Base-by-base conservation (phyloP, 2,329 filamentous ascomycete genomes). In the Blastomyces parvus region DNA sequence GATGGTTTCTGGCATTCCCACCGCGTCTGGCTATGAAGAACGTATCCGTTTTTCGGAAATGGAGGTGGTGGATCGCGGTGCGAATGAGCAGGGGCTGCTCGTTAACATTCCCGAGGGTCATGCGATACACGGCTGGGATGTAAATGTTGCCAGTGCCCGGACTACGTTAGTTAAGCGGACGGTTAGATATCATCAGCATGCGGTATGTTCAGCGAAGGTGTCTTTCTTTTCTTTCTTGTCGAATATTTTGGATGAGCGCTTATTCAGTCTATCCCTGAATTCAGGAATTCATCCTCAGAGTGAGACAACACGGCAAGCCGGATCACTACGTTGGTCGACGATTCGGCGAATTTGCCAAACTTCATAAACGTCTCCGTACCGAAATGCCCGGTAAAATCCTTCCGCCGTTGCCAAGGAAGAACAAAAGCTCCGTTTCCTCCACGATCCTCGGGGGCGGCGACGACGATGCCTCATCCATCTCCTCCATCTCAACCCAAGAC, bases 1-100 rank as follows among this genome's bases (percentile, higher is more conserved):
- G 94, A 97, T 99, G 91, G 94, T 99, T 9, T 97, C 93, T 8
- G 94, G 94, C 46, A 88, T 99, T 64, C 90, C 90, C 42, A 99
- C 94, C 0, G 91, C 94, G 3, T 97, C 92, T 4, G 94, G 94
- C 1, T 99, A 97, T 74, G 94, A 99, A 77, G 94, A 99, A 80
- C 86, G 94, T 64, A 97, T 99, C 72, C 86, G 91, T 60, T 99
- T 99, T 74, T 91, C 91, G 1, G 94, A 99, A 77, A 88, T 99
- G 78, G 94, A 99, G 73, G 91, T 97, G 30, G 91, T 99, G 36
- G 94, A 99, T 72, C 86, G 91, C 67, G 89, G 91, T 62, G 92
- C 94, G 53, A 95, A 96, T 71, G 92, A 97, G 64, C 89, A 91
- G 27, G 93, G 94, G 0, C 81, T 99, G 61, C 82, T 96, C 64